Evolutionary conservation across 2,329 filamentous ascomycete species (phyloP).

Genomic region (Penicillium sp.): DNA sequence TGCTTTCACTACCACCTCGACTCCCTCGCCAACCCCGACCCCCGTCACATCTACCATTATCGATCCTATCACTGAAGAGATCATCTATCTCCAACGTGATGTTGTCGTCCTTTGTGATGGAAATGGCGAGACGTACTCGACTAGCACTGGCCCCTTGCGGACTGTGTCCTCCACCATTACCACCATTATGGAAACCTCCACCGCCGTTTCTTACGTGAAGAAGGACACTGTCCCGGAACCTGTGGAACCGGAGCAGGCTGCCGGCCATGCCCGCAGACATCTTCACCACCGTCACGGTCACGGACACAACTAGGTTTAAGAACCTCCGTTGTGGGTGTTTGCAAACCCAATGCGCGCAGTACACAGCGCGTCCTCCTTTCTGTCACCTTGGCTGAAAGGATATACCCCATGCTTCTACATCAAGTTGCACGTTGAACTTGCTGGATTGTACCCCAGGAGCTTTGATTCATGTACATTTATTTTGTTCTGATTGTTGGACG

Average conservation of each 20-base stretch:
- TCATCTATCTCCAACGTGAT: constrained; percentile 33
- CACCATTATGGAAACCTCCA: constrained; percentile 25
- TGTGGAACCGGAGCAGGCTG: constrained; percentile 19
- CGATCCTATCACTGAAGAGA: constrained; percentile 24
- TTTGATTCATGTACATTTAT: constrained; percentile 20
- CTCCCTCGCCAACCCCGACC: constrained; percentile 23
- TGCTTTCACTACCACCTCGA: constrained; percentile 18
- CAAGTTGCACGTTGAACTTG: constrained; percentile 1
- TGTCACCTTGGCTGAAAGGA: neutral
- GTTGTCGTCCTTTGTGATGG: constrained; percentile 29
- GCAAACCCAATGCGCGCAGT: neutral
- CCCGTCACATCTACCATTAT: constrained; percentile 26
- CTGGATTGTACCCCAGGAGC: constrained; percentile 5
- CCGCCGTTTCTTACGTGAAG: constrained; percentile 24
- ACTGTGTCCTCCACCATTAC: constrained; percentile 26
- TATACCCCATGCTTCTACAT: constrained; percentile 3
- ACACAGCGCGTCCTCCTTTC: constrained; percentile 12
- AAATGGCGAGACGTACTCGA: constrained; percentile 25
- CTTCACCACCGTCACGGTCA: constrained; percentile 27
- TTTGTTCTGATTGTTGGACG: constrained; percentile 6
- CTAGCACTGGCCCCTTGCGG: constrained; percentile 21
- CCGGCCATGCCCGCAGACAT: constrained; percentile 21
- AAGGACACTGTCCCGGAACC: constrained; percentile 16
- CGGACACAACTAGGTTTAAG: constrained; percentile 16
- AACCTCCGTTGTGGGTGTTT: neutral